These are phyloP conservation scores for Aureobasidium sp. DNA, from an alignment of 2,329 filamentous ascomycete species.

Conservation along the genomic window DNA sequence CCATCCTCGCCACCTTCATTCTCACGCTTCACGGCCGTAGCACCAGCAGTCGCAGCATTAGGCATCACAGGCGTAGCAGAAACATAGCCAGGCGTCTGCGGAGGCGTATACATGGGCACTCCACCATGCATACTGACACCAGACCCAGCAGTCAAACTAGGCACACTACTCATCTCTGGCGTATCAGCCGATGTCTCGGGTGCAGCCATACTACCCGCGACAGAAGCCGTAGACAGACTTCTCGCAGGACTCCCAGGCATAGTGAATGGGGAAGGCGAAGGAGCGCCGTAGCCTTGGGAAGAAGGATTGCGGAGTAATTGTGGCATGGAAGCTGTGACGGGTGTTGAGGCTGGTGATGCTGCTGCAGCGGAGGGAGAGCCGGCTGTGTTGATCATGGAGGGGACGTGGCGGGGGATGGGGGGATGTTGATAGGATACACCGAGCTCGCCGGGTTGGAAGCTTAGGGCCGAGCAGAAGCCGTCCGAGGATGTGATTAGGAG, in stretches of 20 bases:
- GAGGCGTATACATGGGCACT: conserved; percentile 87
- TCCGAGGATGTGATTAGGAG: conserved; percentile 98
- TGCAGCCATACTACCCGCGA: conserved; percentile 30
- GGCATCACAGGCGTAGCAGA: conserved; percentile 49
- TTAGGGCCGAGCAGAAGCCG: conserved; percentile 94
- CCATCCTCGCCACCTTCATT: conserved; percentile 39
- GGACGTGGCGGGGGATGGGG: conserved; percentile 39
- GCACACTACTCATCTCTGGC: conserved; percentile 80
- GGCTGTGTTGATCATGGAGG: conserved; percentile 36
- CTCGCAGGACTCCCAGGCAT: conserved; percentile 25
- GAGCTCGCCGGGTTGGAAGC: conserved; percentile 85
- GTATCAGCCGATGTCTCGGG: conserved; percentile 65
- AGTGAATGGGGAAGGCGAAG: conserved; percentile 23
- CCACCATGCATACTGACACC: conserved; percentile 44
- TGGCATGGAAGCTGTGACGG: conserved; percentile 17
- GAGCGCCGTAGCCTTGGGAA: conserved; percentile 22
- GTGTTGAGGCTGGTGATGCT: conserved; percentile 34
- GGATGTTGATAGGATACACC: conserved; percentile 84
- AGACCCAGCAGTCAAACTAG: conserved; percentile 78
- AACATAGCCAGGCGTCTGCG: conserved; percentile 76
- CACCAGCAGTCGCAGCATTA: conserved; percentile 24
- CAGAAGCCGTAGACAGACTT: conserved; percentile 22
- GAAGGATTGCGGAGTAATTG: conserved; percentile 21
- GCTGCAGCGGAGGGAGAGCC: conserved; percentile 31
- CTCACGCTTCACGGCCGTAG: conserved; percentile 36